Base-by-base conservation (phyloP, 148 eudicot species). In the Fagopyrum homotropicum region DNA sequence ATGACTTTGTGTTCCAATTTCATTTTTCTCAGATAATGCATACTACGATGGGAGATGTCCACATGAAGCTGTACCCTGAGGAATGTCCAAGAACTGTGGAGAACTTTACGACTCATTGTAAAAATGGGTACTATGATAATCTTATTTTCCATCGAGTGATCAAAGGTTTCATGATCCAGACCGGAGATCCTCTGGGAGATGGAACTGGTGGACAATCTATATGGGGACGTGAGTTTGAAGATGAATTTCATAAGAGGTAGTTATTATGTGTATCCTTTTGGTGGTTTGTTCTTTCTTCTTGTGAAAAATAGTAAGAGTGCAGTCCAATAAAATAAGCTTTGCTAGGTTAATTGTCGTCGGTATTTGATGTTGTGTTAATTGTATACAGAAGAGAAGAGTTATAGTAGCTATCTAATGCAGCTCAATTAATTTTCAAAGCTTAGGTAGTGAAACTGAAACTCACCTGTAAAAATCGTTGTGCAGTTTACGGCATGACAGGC, bases 131-230 rank as follows among this genome's bases (percentile, higher is more conserved):
- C 77, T 96, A 96, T 85, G 99, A 96, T 82, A 96, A 93, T 82
- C 80, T 96, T 72, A 96, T 92, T 56, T 96, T 96, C 80, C 99
- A 96, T 81, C 90, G 99, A 75, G 97, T 96, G 78, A 92, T 96
- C 85, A 92, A 82, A 83, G 97, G 98, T 69, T 96, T 96, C 82
- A 96, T 96, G 99, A 73, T 96, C 76, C 99, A 96, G 85, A 96
- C 99, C 14, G 99, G 99, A 83, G 99, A 96, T 83, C 99, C 99
- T 55, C 83, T 96, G 82, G 99, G 99, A 79, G 99, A 96, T 86
- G 99, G 99, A 73, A 96, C 99, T 74, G 99, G 99, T 79, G 99
- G 99, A n/a, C 99, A 96, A 78, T 96, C 99, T 79, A 96, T 96
- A 48, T 96, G 99, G 99, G 99, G 99, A 69, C 88, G 94, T 81